phyloP scores from a whole-genome alignment of 805 yeast genomes.

The Candida palmyrensis region DNA sequence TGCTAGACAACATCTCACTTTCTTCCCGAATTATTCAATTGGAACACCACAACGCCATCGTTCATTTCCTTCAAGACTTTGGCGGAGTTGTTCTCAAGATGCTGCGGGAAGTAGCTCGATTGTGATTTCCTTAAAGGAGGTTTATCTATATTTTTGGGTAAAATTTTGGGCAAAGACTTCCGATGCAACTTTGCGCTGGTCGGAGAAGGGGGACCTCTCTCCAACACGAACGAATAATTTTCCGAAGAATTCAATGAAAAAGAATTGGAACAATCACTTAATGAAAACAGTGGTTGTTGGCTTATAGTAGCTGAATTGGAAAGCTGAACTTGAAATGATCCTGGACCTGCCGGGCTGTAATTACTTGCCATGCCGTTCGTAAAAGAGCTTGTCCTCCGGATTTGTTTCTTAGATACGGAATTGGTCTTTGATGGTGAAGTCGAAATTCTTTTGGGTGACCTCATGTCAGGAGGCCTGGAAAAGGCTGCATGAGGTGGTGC shows the following conservation, averaged over 20 bases:
- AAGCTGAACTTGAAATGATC: slow-evolving; percentile 4
- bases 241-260: slow-evolving; percentile 1
- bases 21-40: slow-evolving; percentile 1
- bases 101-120: slow-evolving; percentile 2
- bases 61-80: slow-evolving; percentile 4
- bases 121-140: slow-evolving; percentile 3
- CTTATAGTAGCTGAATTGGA: slow-evolving; percentile 1
- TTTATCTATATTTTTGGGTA: slow-evolving; percentile 1
- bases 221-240: slow-evolving; percentile 3
- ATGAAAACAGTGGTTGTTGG: slow-evolving; percentile 3
- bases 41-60: slow-evolving; percentile 3
- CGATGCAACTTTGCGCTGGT: slow-evolving; percentile 1
- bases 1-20: background rate
- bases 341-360: background rate
- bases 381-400: slow-evolving; percentile 3
- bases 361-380: background rate
- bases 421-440: slow-evolving; percentile 2
- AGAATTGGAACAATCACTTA: slow-evolving; percentile 3
- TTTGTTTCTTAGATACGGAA: slow-evolving; percentile 2
- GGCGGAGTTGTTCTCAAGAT: background rate
- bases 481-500: slow-evolving; percentile 1
- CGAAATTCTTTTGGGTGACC: slow-evolving; percentile 1
- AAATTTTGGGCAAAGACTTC: slow-evolving; percentile 1
- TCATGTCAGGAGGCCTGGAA: background rate
- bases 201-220: slow-evolving; percentile 1